Evolutionary conservation across 805 yeast species (phyloP), one percentile per base, ranked within the genome.

Genomic region (Ogataea philodendri): DNA sequence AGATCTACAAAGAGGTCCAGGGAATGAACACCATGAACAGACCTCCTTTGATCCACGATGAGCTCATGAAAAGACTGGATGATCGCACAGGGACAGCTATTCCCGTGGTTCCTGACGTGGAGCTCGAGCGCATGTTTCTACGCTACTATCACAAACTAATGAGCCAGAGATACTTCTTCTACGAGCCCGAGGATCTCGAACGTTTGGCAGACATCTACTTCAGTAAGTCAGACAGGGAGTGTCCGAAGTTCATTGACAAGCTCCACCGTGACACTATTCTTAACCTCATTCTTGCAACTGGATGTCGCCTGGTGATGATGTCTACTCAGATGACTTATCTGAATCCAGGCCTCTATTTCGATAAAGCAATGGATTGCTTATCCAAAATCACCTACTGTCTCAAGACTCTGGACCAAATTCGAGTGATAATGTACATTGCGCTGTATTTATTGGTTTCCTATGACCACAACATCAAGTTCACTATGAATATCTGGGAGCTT

Each of bases 401-500:
- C 14, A 24, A 22, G 9, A 30, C 32, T 7, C 26, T 43, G 9
- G 45, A 42, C 24, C 49, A 45, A 21, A 45, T 45, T 8, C 35
- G 49, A 3, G 10, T 45, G 18, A 36, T 43, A 9, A 45, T 45
- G 49, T 25, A 35, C 17, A 38, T 45, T 13, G 35, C 47, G 9
- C 17, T 45, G n/a, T 45, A 42, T 30, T 23, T 45, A 22, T 34
- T 45, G 5, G 44, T 42, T 24, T 45, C 47, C 4, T 45, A 45
- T 28, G 49, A 45, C 14, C 39, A 42, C 15, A 36, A 38, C 30
- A 32, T 35, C 20, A 28, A 24, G 20, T 45, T 42, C 35, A 39
- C 37, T n/a, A 39, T 43, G 35, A 45, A 45, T 15, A 45, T 45
- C 14, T 45, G 49, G 49, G 49, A 41, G 30, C 34, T 45, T 3